These are phyloP conservation scores for Ustilago curta DNA, from an alignment of 1,284 basidiomycete genomes.

Conservation along the genomic window DNA sequence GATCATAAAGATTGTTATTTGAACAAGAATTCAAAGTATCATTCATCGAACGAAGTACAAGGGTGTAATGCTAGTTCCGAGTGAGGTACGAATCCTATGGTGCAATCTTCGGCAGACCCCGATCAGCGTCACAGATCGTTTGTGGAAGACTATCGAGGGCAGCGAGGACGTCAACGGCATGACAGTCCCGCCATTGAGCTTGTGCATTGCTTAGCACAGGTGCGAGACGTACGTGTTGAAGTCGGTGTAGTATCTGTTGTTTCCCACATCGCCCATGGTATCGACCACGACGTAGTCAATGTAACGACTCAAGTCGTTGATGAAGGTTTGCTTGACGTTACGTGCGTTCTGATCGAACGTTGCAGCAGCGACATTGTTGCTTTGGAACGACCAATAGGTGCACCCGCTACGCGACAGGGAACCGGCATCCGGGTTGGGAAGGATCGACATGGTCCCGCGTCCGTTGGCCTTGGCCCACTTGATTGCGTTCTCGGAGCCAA, in stretches of 20 bases:
- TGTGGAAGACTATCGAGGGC: too few species aligned
- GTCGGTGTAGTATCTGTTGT: constrained; percentile 6
- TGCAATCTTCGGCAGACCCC: too few species aligned
- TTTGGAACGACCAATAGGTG: constrained; percentile 9
- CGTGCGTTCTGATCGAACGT: constrained; percentile 3
- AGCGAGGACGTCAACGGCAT: too few species aligned
- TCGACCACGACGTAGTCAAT: constrained; percentile 8
- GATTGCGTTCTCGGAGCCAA: not conserved
- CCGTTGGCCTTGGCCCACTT: constrained; percentile 7
- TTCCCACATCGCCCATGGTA: constrained; percentile 5
- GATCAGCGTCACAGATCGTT: too few species aligned
- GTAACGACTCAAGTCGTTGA: constrained; percentile 2
- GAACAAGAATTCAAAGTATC: too few species aligned
- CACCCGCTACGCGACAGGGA: not conserved
- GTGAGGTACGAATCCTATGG: too few species aligned
- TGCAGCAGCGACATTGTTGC: constrained; percentile 4
- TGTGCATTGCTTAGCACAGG: not conserved
- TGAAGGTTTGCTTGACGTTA: constrained; percentile 1
- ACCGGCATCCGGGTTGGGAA: constrained; percentile 5
- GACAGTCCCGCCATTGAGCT: not conserved
- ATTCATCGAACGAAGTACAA: too few species aligned
- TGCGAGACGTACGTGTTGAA: constrained; percentile 3
- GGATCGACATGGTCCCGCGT: constrained; percentile 1
- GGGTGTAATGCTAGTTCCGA: too few species aligned
- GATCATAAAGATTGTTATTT: too few species aligned